Base-by-base conservation (phyloP, 176 grass and related monocot genomes). In the Oryza meyeriana region DNA sequence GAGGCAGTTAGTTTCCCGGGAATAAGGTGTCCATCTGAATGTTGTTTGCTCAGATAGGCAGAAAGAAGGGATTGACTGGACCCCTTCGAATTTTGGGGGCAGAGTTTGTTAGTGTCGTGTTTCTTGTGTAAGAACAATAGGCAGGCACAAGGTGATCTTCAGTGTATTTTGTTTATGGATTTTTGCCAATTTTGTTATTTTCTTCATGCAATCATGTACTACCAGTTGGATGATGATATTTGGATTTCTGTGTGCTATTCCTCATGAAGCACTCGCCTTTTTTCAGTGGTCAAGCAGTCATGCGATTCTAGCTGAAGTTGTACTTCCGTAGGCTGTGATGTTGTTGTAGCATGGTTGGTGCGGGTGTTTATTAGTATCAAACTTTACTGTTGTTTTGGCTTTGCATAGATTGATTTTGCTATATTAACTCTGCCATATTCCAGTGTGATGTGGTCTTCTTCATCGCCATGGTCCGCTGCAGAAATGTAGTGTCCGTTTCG, bases 21-120 rank as follows among this genome's bases (percentile, higher is more conserved):
- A 88, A 85, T 88, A 88, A 88, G 82, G 67, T 81, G 41, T 77
- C 8, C 10, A 39, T 81, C 66, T 44, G 44, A 82, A 74, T 34
- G 75, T 68, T 40, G 9, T 83, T 81, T 83, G 68, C 88, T 50
- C 77, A 71, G 42, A 31, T 82, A 59, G 63, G 79, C 83, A 71
- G 75, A 86, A 25, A 34, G 25, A 86, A 86, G 74, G 79, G 79
- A 73, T 77, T 71, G 69, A 31, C 35, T 70, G 42, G 45, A 67
- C 52, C 73, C 78, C 79, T 86, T 86, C 5, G 35, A 83, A 59
- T 78, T 90, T 83, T 83, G 74, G 45, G 69, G 70, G 7, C 18
- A 69, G 26, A 57, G 9, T 68, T 67, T 44, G 38, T 67, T 78
- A 81, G 59, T 71, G 65, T 66, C 17, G 26, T 67, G 24, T 68